These are phyloP conservation scores for Mikania micrantha DNA, from an alignment of 129 eudicot species.

Conservation along the genomic window DNA sequence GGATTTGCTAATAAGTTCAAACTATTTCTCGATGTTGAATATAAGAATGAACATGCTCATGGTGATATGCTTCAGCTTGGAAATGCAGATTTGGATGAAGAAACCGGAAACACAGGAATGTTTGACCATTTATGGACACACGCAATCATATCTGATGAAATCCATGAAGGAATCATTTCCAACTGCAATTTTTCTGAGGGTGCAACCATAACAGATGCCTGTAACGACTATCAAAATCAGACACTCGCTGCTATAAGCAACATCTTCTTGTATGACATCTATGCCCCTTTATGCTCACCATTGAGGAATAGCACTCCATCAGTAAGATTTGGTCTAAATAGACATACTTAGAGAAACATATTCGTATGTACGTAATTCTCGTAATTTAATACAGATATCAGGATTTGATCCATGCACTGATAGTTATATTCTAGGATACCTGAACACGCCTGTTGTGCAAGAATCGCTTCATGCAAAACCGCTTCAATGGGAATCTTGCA, in stretches of 20 bases:
- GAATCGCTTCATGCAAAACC: constrained; percentile 58
- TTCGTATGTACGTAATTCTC: background rate
- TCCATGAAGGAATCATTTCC: constrained; percentile 30
- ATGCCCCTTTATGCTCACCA: constrained; percentile 47
- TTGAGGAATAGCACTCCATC: constrained; percentile 28
- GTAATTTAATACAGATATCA: constrained; percentile 31
- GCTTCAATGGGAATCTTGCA: constrained; percentile 45
- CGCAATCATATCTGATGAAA: constrained; percentile 48
- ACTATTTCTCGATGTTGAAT: background rate
- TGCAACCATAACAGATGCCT: constrained; percentile 22
- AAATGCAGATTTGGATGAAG: constrained; percentile 40
- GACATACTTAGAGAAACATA: background rate
- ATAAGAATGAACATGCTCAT: constrained; percentile 2
- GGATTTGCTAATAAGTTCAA: background rate
- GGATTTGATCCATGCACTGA: constrained; percentile 60
- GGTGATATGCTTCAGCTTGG: constrained; percentile 43
- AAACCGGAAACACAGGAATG: constrained; percentile 29
- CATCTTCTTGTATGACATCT: constrained; percentile 37
- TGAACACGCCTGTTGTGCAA: constrained; percentile 54
- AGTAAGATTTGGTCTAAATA: constrained; percentile 13
- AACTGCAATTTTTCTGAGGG: constrained; percentile 49
- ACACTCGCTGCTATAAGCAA: constrained; percentile 23
- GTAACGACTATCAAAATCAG: constrained; percentile 4
- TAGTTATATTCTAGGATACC: constrained; percentile 32
- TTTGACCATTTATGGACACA: constrained; percentile 45